Evolutionary conservation across 1,139 yeast species (phyloP), one percentile per base, ranked within the genome.

Genomic region (Nakaseomyces glabratus): DNA sequence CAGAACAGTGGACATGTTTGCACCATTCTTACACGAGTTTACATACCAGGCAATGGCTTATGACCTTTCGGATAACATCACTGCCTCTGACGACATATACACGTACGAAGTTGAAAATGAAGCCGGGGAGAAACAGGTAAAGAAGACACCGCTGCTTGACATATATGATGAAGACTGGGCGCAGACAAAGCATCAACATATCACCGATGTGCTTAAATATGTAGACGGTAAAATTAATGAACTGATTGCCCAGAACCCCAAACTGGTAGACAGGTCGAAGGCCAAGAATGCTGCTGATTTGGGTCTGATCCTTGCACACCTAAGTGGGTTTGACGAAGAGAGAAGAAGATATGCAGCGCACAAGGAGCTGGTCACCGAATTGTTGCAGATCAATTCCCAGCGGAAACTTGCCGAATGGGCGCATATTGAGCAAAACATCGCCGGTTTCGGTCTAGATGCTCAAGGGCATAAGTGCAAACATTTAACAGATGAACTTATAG

Each of bases 1-100:
- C 58, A 68, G 99, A 42, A 70, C 94, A 1, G 57, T 86, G 54
- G 98, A 93, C 57, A 65, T 82, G 38, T 73, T 73, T 51, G 82
- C 94, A 3, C 95, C 97, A 0, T 57, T 93, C 33, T 60, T 88
- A 36, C 98, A 90, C 57, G 95, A 86, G 55, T 85, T 88, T 58
- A 74, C 81, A n/a, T 93, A 86, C 57, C 95, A 90, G 58, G 90
- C 96, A 5, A 79, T 88, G 84, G 82, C 90, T 11, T 78, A 80
- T 64, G 98, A 90, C 57, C 58, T 58, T 8, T 51, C 51, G 3
- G 43, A 47, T 3, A 74, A 71, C 45, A 43, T 56, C 17, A 71
- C 73, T 18, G 61, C 65, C n/a, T 63, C 61, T 35, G 64, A 64
- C 16, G 68, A 63, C 44, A 54, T 55, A n/a, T 82, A 76, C 55